Percentiles rank a stretch among this genome's conserved stretches.
Conservation (phyloP, 108 stramenopile species). For the Conticribra weissflogii region DNA sequence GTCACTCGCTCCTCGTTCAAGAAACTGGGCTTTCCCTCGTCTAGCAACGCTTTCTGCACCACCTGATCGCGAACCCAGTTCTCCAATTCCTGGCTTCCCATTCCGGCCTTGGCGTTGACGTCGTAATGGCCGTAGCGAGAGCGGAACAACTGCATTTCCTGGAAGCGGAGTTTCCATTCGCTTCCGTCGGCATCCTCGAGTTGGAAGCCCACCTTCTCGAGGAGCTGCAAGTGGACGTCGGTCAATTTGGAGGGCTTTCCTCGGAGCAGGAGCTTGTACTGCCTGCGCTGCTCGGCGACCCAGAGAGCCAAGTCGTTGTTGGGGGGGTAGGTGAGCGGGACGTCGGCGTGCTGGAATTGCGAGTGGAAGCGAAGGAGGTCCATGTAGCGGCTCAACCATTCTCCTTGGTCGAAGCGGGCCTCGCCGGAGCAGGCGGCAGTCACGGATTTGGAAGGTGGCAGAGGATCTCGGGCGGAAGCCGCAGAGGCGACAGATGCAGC, state of each 20-base stretch:
- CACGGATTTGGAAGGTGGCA: too few relatives aligned
- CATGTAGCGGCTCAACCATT: background rate
- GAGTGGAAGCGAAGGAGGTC: background rate
- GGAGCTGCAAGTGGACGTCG: background rate
- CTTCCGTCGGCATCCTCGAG: background rate
- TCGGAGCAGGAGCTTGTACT: background rate
- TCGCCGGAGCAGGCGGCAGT: too few relatives aligned
- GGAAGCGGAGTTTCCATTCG: background rate
- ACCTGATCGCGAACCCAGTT: background rate
- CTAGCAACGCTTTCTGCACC: background rate
- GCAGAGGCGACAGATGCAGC: too few relatives aligned
- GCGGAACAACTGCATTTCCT: background rate
- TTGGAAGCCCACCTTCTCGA: background rate
- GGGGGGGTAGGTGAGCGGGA: background rate
- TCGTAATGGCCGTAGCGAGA: background rate
- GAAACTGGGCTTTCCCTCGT: background rate
- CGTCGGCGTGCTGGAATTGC: background rate
- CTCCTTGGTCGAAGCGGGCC: too few relatives aligned
- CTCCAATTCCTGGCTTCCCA: background rate
- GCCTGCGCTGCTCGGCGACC: conserved; percentile 2
- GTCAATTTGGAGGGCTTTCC: background rate
- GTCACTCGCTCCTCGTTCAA: background rate
- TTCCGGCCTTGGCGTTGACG: background rate
- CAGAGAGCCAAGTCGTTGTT: background rate
- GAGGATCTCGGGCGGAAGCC: background rate